Evolutionary conservation across 1,284 basidiomycete genomes (phyloP), one percentile per base, ranked within the genome.

Genomic region (Puccinia polysora): DNA sequence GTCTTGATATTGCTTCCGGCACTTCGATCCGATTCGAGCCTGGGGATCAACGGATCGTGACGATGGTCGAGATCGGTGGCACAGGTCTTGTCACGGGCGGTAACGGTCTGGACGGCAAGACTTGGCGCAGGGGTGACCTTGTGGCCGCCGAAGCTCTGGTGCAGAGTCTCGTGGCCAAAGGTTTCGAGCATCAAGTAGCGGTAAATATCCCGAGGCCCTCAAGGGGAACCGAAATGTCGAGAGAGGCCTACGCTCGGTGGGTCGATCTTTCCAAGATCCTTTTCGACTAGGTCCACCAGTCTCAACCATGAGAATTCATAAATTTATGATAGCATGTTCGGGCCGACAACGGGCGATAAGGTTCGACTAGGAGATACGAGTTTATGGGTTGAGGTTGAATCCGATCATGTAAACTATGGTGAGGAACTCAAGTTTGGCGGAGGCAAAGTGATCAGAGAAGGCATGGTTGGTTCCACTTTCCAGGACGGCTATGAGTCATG

Each of bases 371-470:
- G 87, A 10, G 96, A 99, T 79, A 94, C 91, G 5, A 82, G 84
- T 36, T 84, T 99, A 12, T 98, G 93, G 93, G 84, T 97, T 75
- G 86, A 94, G 80, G 88, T 99, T 2, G 95, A 98, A 80, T 83
- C 85, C 43, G 96, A 98, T 78, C 84, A 85, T 85, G 88, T 90
- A 2, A 81, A 84, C 1, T 92, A 93, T 78, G 85, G 95, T 8
- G 95, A 99, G 76, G 96, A 98, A 82, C 88, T 90, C 32, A 98
- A 97, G 81, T 99, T 99, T 78, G 95, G 95, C 14, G 95, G 95
- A 77, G 94, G 91, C 14, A 97, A 97, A 81, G 86, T 88, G 0
- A 88, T 96, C 63, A 87, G 93, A n/a, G 94, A 97, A 78, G 93
- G 93, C 8, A 94, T 94, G 89, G 69, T 71, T 25, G 20, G 59